Percentiles rank a stretch among this genome's conserved stretches.
phyloP scores from a whole-genome alignment of 176 grass and related monocot species.

The Lolium rigidum region DNA sequence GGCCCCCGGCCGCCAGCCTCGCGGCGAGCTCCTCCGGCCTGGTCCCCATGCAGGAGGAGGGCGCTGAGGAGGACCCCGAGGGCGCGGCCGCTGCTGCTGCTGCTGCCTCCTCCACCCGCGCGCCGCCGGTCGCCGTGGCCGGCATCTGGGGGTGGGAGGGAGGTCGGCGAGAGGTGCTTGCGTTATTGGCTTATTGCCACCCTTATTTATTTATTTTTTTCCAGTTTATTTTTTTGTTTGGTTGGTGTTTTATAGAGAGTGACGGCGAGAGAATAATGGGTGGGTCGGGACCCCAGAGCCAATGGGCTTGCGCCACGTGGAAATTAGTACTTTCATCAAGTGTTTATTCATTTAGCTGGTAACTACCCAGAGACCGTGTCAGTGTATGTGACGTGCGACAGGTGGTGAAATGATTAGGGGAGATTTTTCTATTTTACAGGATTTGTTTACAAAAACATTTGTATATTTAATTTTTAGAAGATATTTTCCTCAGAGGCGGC shows the following conservation, averaged over 20 bases:
- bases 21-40: slow-evolving; percentile 69
- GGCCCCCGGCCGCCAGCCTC: slow-evolving; percentile 48
- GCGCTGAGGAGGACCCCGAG: slow-evolving; percentile 8
- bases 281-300: neutral
- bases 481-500: neutral
- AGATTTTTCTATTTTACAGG: neutral
- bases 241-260: slow-evolving; percentile 38
- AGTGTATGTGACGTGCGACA: slow-evolving; percentile 33
- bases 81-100: neutral
- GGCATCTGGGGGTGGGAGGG: slow-evolving; percentile 50
- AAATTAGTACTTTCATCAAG: neutral
- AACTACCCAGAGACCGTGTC: slow-evolving; percentile 1
- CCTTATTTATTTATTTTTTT: slow-evolving; percentile 35
- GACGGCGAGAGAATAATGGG: slow-evolving; percentile 27
- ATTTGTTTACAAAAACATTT: neutral
- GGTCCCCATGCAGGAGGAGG: slow-evolving; percentile 50
- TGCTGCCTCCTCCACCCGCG: slow-evolving; percentile 47
- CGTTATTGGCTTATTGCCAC: slow-evolving; percentile 23
- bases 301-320: slow-evolving; percentile 27
- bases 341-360: slow-evolving; percentile 3
- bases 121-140: slow-evolving; percentile 67
- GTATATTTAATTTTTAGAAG: neutral
- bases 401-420: slow-evolving; percentile 37
- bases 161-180: slow-evolving; percentile 41
- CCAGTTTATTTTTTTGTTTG: slow-evolving; percentile 11